These are phyloP conservation scores for Jasminum sambac DNA, from an alignment of 257 asterid genomes.

Conservation along the genomic window DNA sequence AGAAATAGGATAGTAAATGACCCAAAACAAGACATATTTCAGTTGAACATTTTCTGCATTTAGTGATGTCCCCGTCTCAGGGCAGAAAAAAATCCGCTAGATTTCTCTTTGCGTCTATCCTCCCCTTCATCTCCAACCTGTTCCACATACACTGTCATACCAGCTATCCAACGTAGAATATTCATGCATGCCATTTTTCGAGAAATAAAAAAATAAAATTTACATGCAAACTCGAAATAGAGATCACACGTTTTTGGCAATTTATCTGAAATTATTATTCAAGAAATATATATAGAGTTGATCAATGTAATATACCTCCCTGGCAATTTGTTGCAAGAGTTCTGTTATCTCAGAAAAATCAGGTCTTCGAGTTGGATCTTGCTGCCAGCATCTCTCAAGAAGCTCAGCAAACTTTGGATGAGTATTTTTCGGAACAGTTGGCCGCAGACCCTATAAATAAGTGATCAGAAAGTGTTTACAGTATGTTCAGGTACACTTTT, in stretches of 20 bases:
- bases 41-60: conserved; percentile 15
- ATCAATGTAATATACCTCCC: conserved; percentile 58
- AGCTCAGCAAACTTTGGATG: conserved; percentile 75
- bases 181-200: background rate
- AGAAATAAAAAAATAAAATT: background rate
- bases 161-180: background rate
- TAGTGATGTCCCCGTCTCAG: conserved; percentile 71
- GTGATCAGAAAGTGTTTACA: background rate
- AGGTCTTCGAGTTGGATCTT: conserved; percentile 78
- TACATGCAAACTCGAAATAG: too few relatives aligned
- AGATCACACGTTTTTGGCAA: too few relatives aligned
- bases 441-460: conserved; percentile 72
- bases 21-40: conserved; percentile 27
- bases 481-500: background rate
- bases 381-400: conserved; percentile 96
- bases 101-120: conserved; percentile 71
- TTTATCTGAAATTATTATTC: background rate
- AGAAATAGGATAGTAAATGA: conserved; percentile 27
- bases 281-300: background rate
- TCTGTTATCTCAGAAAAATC: conserved; percentile 79
- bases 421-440: conserved; percentile 76
- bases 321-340: conserved; percentile 52
- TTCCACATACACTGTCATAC: conserved; percentile 18
- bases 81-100: conserved; percentile 86
- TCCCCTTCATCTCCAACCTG: conserved; percentile 81